Base-by-base conservation (phyloP, 768 basidiomycete species). In the Inosperma sp. region DNA sequence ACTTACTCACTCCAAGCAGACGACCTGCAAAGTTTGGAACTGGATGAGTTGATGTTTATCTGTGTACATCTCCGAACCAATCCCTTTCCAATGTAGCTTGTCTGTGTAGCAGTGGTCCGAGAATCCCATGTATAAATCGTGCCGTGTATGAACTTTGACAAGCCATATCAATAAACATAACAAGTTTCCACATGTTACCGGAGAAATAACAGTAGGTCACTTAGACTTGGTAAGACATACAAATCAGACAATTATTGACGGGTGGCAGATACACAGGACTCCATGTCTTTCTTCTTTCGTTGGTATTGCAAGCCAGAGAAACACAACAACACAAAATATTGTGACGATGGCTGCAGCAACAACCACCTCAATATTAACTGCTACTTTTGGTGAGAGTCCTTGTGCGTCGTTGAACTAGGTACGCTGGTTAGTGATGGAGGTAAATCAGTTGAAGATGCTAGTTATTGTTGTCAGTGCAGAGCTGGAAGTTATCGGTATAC, bases 11-110 rank as follows among this genome's bases (percentile, higher is more conserved):
- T 23, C 34, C 33, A 34, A 34, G 10, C 27, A 25, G 46, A 8
- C 34, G 19, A 8, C 45, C 45, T 0, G 30, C 46, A 17, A 47
- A 47, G 46, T 36, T 47, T 34, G n/a, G n/a, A n/a, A n/a, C n/a
- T n/a, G n/a, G n/a, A n/a, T n/a, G n/a, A n/a, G n/a, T n/a, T n/a
- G n/a, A n/a, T n/a, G n/a, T n/a, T n/a, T n/a, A n/a, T n/a, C n/a
- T n/a, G n/a, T n/a, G n/a, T n/a, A n/a, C n/a, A n/a, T n/a, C n/a
- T n/a, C n/a, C n/a, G n/a, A n/a, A n/a, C n/a, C n/a, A n/a, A n/a
- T n/a, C n/a, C n/a, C n/a, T n/a, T n/a, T n/a, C n/a, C n/a, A n/a
- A n/a, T n/a, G n/a, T n/a, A n/a, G n/a, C n/a, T n/a, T n/a, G n/a
- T n/a, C n/a, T n/a, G n/a, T n/a, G n/a, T n/a, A n/a, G n/a, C n/a